Percentiles rank a stretch among this genome's conserved stretches.
Conservation (phyloP, 305 asterid genomes). For the Withania somnifera region DNA sequence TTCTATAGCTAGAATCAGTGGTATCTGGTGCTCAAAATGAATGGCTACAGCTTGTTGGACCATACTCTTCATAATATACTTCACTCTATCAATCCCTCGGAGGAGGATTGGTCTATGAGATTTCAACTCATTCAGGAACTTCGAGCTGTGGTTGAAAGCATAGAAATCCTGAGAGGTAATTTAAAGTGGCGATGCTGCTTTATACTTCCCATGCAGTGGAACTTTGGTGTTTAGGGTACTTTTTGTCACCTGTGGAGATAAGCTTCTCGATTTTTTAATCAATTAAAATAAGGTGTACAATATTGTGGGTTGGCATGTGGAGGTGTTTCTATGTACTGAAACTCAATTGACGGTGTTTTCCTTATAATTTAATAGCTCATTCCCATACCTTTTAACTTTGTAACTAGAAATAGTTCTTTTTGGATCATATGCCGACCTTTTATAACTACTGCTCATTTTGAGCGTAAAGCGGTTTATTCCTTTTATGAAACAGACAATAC, state of each 20-base stretch:
- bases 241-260: neutral
- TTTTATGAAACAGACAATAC: neutral
- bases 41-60: constrained; percentile 38
- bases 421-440: neutral
- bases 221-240: neutral
- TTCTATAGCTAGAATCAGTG: neutral
- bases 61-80: constrained; percentile 42
- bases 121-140: constrained; percentile 45
- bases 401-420: neutral
- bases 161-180: constrained; percentile 83
- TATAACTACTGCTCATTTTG: neutral
- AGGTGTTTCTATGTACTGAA: neutral
- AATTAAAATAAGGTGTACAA: neutral
- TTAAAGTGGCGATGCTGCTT: neutral
- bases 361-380: constrained; percentile 1
- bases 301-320: neutral
- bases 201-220: neutral
- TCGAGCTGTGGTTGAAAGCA: constrained; percentile 41
- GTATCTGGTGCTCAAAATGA: constrained; percentile 30
- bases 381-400: neutral
- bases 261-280: neutral
- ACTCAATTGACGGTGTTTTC: neutral
- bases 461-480: neutral
- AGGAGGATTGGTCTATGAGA: constrained; percentile 58
- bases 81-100: constrained; percentile 36